Evolutionary conservation across 345 rosid genomes (phyloP), one percentile per base, ranked within the genome.

Genomic region (Cardiospermum halicacabum): DNA sequence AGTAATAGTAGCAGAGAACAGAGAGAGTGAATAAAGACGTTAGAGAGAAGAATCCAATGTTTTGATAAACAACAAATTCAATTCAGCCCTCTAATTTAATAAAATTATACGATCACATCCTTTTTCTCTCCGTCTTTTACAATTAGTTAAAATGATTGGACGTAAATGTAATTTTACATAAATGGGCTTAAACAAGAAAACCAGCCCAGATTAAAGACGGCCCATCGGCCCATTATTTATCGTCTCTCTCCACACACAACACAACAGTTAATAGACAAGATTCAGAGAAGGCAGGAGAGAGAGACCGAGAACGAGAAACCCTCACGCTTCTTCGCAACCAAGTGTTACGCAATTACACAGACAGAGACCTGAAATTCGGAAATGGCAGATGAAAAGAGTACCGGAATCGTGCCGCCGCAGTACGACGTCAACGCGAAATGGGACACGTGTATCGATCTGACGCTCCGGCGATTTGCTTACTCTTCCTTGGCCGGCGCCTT

Each of bases 391-490:
- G 80, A 51, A 21, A 40, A 55, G 12, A 11, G 16, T 40, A 78
- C 67, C 55, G 78, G 54, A 11, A 53, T 49, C 11, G 54, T 78
- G 15, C 72, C 84, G 51, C 67, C 73, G 21, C 74, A 64, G 53
- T 78, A 73, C 74, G 89, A 87, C 60, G 69, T 87, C 37, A 82
- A 85, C 68, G 86, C 96, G 0, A 88, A 94, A 71, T 94, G 96
- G 96, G 96, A 91, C 76, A 87, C 84, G 13, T 94, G 96, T 78
- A 62, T 88, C 74, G 97, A 91, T 79, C 95, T 91, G 66, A 79
- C 95, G 3, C 71, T 83, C 49, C 99, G 96, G 27, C 91, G 97
- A 36, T 74, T 82, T 73, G 84, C 85, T 19, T 94, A 91, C 84
- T 84, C 96, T 4, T 82, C 99, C 69, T 53, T 85, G 65, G 89